phyloP scores from a whole-genome alignment of 768 basidiomycete genomes.

The Galerina sulciceps region DNA sequence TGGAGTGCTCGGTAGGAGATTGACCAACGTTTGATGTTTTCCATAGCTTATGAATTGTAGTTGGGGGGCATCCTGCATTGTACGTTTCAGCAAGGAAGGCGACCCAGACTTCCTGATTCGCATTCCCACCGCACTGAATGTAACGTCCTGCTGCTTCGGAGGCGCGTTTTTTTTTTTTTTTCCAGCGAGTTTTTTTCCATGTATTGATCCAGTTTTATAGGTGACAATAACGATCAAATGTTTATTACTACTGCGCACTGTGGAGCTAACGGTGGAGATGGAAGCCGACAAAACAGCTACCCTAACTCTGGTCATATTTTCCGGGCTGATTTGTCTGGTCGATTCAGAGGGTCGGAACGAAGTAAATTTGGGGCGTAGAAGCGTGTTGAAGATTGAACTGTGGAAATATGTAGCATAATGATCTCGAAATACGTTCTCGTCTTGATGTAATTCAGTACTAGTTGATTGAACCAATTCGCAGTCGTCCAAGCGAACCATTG shows the following conservation, averaged over 20 bases:
- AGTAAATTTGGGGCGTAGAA: conserved; percentile 37
- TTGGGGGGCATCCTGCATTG: conserved; percentile 67
- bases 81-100: conserved; percentile 60
- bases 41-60: conserved; percentile 33
- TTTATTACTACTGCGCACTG: conserved; percentile 70
- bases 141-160: conserved; percentile 75
- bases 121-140: conserved; percentile 65
- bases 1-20: conserved; percentile 61
- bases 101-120: conserved; percentile 56
- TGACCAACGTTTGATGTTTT: not conserved
- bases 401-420: not conserved
- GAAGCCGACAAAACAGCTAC: conserved; percentile 47
- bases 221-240: conserved; percentile 62
- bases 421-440: not conserved
- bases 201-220: conserved; percentile 33
- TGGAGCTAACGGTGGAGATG: conserved; percentile 59
- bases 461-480: too few relatives aligned
- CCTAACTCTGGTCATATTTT: conserved; percentile 63
- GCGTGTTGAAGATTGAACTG: not conserved
- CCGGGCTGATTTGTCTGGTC: conserved; percentile 51
- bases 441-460: not conserved
- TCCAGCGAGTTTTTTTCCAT: not conserved
- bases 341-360: conserved; percentile 41
- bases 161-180: conserved; percentile 37
- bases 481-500: too few relatives aligned